These are phyloP conservation scores for Creolimax fragrantissima DNA, from an alignment of 78 protist genomes.

Conservation along the genomic window DNA sequence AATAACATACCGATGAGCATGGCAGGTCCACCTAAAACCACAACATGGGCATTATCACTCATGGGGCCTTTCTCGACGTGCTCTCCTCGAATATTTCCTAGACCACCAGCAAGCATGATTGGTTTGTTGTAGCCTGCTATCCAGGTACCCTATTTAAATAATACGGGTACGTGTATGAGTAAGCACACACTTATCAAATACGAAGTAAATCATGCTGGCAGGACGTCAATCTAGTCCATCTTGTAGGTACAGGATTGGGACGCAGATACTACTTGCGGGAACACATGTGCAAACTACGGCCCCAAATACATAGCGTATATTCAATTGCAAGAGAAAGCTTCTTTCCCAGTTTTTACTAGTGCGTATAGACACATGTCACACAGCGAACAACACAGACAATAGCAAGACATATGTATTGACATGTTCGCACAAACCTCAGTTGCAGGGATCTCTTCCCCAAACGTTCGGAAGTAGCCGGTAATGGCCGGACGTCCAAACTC, in stretches of 20 bases:
- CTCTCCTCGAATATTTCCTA: slow-evolving; percentile 58
- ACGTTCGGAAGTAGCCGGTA: slow-evolving; percentile 66
- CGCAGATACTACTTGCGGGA: too few relatives aligned
- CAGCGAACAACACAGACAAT: too few relatives aligned
- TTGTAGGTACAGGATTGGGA: too few relatives aligned
- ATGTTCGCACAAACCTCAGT: neutral
- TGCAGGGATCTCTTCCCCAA: neutral
- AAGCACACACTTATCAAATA: neutral
- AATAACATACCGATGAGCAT: slow-evolving; percentile 49
- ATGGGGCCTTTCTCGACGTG: slow-evolving; percentile 44
- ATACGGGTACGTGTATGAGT: neutral
- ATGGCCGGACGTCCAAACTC: slow-evolving; percentile 83
- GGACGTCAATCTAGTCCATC: too few relatives aligned
- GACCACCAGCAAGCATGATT: slow-evolving; percentile 89
- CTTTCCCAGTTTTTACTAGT: too few relatives aligned
- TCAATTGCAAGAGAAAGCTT: too few relatives aligned
- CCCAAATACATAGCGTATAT: too few relatives aligned
- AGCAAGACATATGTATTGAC: too few relatives aligned
- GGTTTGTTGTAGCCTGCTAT: slow-evolving; percentile 65
- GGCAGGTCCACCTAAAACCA: slow-evolving; percentile 90
- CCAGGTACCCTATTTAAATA: neutral
- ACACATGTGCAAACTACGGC: too few relatives aligned
- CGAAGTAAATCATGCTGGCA: too few relatives aligned
- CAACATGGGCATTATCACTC: slow-evolving; percentile 58
- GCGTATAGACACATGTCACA: too few relatives aligned